phyloP scores from a whole-genome alignment of 2,329 filamentous ascomycete species.

The Botrytis deweyae region DNA sequence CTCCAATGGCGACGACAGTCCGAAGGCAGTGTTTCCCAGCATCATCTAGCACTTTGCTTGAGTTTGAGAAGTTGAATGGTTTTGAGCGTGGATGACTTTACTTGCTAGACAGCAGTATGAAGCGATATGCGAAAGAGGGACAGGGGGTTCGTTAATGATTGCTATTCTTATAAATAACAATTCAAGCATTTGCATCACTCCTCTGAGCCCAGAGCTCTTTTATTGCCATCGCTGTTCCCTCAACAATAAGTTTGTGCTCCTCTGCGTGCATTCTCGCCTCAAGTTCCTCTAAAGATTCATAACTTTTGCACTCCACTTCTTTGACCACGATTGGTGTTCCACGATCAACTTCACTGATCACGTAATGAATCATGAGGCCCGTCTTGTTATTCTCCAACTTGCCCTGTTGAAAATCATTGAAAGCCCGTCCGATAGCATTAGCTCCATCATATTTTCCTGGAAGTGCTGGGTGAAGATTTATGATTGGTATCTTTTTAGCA shows the following conservation, averaged over 20 bases:
- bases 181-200: conserved; percentile 17
- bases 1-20: conserved; percentile 1
- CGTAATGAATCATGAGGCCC: conserved; percentile 88
- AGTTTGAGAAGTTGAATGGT: conserved; percentile 7
- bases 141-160: background rate
- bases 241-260: conserved; percentile 78
- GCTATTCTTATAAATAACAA: conserved; percentile 13
- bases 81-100: background rate
- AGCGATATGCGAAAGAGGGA: background rate
- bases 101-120: background rate
- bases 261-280: conserved; percentile 70
- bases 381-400: conserved; percentile 65
- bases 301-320: conserved; percentile 65
- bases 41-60: background rate
- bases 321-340: conserved; percentile 69
- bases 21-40: background rate
- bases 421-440: conserved; percentile 75
- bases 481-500: conserved; percentile 54
- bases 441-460: conserved; percentile 73
- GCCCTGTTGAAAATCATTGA: conserved; percentile 64
- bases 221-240: conserved; percentile 60
- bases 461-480: conserved; percentile 68
- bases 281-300: conserved; percentile 65
- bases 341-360: conserved; percentile 76
- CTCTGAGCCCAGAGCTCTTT: conserved; percentile 41